phyloP scores from a whole-genome alignment of 2,329 filamentous ascomycete species.

The Calonectria leucothoes region DNA sequence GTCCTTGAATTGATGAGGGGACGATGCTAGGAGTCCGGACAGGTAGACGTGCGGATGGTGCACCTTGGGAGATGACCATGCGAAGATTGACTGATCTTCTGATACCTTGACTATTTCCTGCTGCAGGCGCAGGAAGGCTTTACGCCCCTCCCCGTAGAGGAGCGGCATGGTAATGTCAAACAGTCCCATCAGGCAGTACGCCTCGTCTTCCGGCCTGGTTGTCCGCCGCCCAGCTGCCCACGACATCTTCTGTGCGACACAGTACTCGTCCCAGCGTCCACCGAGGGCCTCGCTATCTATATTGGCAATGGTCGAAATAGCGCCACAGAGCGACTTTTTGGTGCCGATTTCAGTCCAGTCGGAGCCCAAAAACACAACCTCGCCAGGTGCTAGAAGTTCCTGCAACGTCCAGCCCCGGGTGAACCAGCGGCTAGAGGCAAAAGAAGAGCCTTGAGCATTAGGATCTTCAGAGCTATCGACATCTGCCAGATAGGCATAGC shows the following conservation, averaged over 20 bases:
- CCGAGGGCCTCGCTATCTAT: background rate
- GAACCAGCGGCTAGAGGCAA: conserved; percentile 1
- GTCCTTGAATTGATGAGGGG: background rate
- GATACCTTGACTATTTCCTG: conserved; percentile 11
- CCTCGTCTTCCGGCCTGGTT: conserved; percentile 2
- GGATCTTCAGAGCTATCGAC: background rate
- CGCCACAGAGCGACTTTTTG: background rate
- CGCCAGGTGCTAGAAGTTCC: background rate
- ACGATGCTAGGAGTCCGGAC: background rate
- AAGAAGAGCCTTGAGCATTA: background rate
- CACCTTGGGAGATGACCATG: background rate
- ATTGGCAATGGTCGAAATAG: background rate
- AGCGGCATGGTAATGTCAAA: conserved; percentile 21
- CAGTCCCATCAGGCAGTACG: conserved; percentile 17
- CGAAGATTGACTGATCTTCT: conserved; percentile 2
- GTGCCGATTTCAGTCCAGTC: background rate
- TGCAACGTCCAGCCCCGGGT: background rate
- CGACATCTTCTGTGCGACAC: conserved; percentile 15
- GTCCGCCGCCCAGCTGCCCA: conserved; percentile 14
- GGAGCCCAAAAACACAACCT: background rate
- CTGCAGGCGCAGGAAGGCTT: conserved; percentile 12
- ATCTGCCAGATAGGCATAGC: conserved; percentile 2
- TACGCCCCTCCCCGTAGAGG: conserved; percentile 14
- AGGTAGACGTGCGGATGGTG: background rate
- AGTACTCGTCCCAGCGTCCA: background rate